Evolutionary conservation across 371 early-diverging fungal genomes (phyloP).

Genomic region (Lichtheimia ornata): DNA sequence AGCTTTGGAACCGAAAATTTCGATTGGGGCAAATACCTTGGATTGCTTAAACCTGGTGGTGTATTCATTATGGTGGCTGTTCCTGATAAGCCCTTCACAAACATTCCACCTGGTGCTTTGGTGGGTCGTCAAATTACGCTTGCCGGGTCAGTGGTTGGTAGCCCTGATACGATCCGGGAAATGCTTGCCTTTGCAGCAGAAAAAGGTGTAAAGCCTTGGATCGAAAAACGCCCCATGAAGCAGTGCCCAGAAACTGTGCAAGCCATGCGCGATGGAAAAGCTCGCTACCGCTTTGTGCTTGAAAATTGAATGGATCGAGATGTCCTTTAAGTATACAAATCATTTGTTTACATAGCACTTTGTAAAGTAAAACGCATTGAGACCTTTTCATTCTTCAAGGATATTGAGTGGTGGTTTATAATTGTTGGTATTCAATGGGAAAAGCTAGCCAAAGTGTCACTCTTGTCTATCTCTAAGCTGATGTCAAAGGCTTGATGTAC

Average conservation of each 20-base stretch:
- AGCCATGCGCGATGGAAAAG: conserved; percentile 60
- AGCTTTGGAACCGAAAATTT: conserved; percentile 30
- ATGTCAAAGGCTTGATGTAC: conserved; percentile 47
- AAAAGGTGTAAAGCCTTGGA: conserved; percentile 63
- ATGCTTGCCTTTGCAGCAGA: conserved; percentile 74
- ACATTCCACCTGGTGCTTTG: conserved; percentile 27
- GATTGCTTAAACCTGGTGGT: conserved; percentile 45
- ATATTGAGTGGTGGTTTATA: too few relatives aligned
- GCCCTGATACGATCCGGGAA: conserved; percentile 50
- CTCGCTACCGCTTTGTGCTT: conserved; percentile 68
- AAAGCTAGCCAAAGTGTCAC: too few relatives aligned
- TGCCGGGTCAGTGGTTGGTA: conserved; percentile 73
- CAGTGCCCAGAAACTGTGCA: conserved; percentile 65
- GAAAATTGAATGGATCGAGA: conserved; percentile 25
- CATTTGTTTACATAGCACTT: too few relatives aligned
- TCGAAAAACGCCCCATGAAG: conserved; percentile 64
- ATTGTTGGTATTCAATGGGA: too few relatives aligned
- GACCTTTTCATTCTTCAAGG: too few relatives aligned
- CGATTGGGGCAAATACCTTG: conserved; percentile 44
- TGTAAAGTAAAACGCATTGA: too few relatives aligned
- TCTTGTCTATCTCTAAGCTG: too few relatives aligned
- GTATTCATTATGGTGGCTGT: conserved; percentile 59
- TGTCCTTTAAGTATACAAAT: not conserved
- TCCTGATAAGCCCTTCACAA: conserved; percentile 52
- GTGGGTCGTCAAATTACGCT: conserved; percentile 51